Evolutionary conservation across 2,329 filamentous ascomycete genomes (phyloP).

Genomic region (Phialophora tarda): DNA sequence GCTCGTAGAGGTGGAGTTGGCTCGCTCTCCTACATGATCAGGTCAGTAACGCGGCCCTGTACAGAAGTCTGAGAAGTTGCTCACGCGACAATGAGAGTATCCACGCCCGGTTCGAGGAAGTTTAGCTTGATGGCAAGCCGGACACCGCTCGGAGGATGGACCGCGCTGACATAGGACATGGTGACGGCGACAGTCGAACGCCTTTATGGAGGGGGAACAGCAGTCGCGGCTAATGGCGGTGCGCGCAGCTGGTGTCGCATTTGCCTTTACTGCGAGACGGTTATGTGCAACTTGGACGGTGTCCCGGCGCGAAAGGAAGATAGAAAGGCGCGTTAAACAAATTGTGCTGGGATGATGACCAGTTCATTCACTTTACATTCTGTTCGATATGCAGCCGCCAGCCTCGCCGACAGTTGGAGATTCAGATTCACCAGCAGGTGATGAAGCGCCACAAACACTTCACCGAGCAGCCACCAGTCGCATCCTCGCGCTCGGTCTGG

Average conservation of each 20-base stretch:
- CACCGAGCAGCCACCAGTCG: not conserved
- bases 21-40: conserved; percentile 71
- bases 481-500: not conserved
- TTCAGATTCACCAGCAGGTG: not conserved
- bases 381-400: not conserved
- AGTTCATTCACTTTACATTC: conserved; percentile 2
- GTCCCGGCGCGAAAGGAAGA: not conserved
- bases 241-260: not conserved
- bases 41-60: conserved; percentile 30
- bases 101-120: conserved; percentile 74
- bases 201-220: conserved; percentile 10
- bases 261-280: not conserved
- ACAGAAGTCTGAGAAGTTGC: conserved; percentile 46
- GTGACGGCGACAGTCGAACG: conserved; percentile 15
- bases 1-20: conserved; percentile 80
- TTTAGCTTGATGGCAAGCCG: conserved; percentile 83
- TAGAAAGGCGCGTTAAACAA: not conserved
- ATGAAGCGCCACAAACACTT: not conserved
- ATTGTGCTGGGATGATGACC: not conserved
- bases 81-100: conserved; percentile 87
- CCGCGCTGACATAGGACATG: conserved; percentile 95
- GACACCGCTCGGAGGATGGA: conserved; percentile 89
- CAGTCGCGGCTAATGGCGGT: conserved; percentile 5
- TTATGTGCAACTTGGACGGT: not conserved
- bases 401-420: conserved; percentile 6